Percentiles rank a stretch among this genome's conserved stretches.
These are phyloP conservation scores for Silene coronaria DNA, from an alignment of 179 eudicot genomes.

Conservation along the genomic window DNA sequence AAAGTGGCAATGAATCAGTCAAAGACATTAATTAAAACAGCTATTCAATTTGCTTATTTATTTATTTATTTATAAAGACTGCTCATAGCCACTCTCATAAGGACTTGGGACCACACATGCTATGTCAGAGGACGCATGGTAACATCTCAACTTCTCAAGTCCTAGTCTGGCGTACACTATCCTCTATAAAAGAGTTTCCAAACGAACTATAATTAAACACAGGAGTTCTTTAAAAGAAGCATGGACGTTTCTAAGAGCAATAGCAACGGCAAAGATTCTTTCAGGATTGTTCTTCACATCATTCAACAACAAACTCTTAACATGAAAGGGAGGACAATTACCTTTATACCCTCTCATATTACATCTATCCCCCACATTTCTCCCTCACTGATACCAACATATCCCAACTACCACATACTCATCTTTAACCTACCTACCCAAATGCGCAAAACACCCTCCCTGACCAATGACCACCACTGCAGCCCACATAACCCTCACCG, in stretches of 20 bases:
- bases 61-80: neutral
- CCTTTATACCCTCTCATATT: too few species aligned
- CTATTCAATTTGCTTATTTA: neutral
- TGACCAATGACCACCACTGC: too few species aligned
- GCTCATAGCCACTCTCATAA: neutral
- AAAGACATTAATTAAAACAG: neutral
- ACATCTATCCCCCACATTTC: too few species aligned
- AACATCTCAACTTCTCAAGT: neutral
- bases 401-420: too few species aligned
- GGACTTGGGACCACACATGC: neutral
- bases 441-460: too few species aligned
- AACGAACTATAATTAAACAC: neutral
- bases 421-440: too few species aligned
- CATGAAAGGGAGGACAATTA: too few species aligned
- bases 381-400: too few species aligned
- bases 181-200: neutral
- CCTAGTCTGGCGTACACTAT: neutral
- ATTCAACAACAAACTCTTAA: neutral
- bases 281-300: neutral
- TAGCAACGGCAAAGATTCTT: neutral
- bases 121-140: neutral
- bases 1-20: neutral
- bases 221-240: neutral
- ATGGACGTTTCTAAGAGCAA: neutral
- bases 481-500: too few species aligned